Evolutionary conservation across 2,329 filamentous ascomycete species (phyloP).

Genomic region (Ceratocystis harringtonii): DNA sequence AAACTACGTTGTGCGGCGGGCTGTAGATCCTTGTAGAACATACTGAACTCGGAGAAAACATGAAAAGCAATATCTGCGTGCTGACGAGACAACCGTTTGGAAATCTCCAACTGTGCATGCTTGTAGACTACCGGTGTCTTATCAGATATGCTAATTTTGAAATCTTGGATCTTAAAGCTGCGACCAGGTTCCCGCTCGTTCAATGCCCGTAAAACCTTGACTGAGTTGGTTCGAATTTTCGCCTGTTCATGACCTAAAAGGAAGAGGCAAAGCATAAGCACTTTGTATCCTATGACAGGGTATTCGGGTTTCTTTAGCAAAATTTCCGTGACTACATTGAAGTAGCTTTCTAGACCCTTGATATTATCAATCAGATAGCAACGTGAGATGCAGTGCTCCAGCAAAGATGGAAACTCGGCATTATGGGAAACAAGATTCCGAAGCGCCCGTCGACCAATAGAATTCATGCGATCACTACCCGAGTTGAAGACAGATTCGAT

Average conservation of each 20-base stretch:
- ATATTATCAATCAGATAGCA: slow-evolving; percentile 72
- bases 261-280: slow-evolving; percentile 76
- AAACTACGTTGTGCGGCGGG: slow-evolving; percentile 80
- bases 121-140: slow-evolving; percentile 98
- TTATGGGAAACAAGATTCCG: slow-evolving; percentile 87
- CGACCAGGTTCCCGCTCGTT: slow-evolving; percentile 62
- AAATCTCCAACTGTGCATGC: slow-evolving; percentile 91
- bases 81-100: slow-evolving; percentile 73
- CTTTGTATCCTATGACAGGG: slow-evolving; percentile 75
- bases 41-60: slow-evolving; percentile 88
- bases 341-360: slow-evolving; percentile 88
- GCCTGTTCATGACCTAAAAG: slow-evolving; percentile 86
- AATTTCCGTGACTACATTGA: slow-evolving; percentile 79
- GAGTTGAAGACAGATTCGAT: slow-evolving; percentile 90
- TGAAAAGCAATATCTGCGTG: slow-evolving; percentile 82
- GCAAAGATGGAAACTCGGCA: slow-evolving; percentile 65
- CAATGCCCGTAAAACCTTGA: slow-evolving; percentile 60
- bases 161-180: slow-evolving; percentile 86
- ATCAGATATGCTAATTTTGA: slow-evolving; percentile 95
- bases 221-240: slow-evolving; percentile 77
- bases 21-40: slow-evolving; percentile 78
- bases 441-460: slow-evolving; percentile 74
- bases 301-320: slow-evolving; percentile 72
- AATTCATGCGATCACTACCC: slow-evolving; percentile 78
- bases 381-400: slow-evolving; percentile 80